A percentile compares a stretch with the other conserved stretches of the same genome.
phyloP scores from a whole-genome alignment of 768 basidiomycete species.

The Lactarius tabidus region DNA sequence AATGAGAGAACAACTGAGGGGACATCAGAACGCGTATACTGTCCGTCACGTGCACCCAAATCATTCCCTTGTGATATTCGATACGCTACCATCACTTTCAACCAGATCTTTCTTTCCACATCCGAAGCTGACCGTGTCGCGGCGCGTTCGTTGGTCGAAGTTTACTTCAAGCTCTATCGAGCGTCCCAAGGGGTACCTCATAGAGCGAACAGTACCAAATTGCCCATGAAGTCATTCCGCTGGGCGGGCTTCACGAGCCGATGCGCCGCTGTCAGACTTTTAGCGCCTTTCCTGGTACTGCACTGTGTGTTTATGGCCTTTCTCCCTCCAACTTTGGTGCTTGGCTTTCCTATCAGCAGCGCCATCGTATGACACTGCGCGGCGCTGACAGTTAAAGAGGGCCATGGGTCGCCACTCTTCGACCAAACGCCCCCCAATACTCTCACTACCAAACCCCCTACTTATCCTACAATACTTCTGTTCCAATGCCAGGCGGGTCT shows the following conservation, averaged over 20 bases:
- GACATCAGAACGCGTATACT: no score
- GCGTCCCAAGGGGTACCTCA: no score
- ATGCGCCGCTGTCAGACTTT: no score
- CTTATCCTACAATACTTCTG: not conserved
- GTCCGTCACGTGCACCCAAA: no score
- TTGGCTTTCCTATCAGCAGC: not conserved
- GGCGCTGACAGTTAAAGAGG: not conserved
- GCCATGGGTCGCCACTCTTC: not conserved
- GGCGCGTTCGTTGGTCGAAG: slow-evolving; percentile 72
- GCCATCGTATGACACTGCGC: not conserved
- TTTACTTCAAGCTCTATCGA: slow-evolving; percentile 96
- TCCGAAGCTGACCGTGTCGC: slow-evolving; percentile 64
- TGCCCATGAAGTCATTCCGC: no score
- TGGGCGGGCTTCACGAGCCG: no score
- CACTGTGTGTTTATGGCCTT: not conserved
- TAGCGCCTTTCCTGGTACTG: no score
- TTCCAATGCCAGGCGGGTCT: not conserved
- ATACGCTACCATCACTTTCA: slow-evolving; percentile 92
- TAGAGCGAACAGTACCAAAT: no score
- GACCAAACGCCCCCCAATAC: not conserved
- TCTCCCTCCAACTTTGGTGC: not conserved
- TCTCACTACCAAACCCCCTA: no score
- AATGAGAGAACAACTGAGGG: no score
- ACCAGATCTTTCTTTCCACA: slow-evolving; percentile 75
- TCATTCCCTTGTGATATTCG: no score